These are phyloP conservation scores for Mercurialis annua DNA, from an alignment of 345 rosid genomes.

Conservation along the genomic window DNA sequence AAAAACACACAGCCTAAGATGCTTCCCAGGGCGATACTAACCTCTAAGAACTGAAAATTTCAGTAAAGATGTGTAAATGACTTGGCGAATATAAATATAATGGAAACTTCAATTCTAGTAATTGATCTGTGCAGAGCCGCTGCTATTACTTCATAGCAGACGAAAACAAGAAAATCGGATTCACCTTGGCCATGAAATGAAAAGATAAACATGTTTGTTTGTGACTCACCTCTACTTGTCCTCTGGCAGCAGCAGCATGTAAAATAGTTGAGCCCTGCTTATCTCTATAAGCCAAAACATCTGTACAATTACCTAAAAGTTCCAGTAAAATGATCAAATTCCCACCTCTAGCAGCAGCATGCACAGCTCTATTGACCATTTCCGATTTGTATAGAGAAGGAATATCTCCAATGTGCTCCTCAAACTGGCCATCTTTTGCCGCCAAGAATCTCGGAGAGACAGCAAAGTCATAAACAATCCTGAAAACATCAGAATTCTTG, in stretches of 20 bases:
- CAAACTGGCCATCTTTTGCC: slow-evolving; percentile 42
- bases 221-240: slow-evolving; percentile 61
- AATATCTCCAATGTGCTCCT: slow-evolving; percentile 54
- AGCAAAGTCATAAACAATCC: slow-evolving; percentile 62
- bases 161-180: slow-evolving; percentile 1
- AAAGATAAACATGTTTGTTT: neutral
- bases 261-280: slow-evolving; percentile 73
- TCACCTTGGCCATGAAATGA: neutral
- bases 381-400: slow-evolving; percentile 65
- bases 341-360: slow-evolving; percentile 93
- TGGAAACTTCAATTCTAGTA: neutral
- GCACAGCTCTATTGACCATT: slow-evolving; percentile 79
- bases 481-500: slow-evolving; percentile 55
- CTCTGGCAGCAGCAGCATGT: slow-evolving; percentile 91
- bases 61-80: too few species aligned
- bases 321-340: slow-evolving; percentile 55
- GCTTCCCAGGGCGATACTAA: too few species aligned
- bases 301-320: slow-evolving; percentile 40
- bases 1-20: too few species aligned
- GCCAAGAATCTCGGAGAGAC: slow-evolving; percentile 60
- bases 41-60: too few species aligned
- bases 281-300: slow-evolving; percentile 65
- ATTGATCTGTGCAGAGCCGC: neutral
- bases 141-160: neutral
- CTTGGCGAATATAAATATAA: neutral